Base-by-base conservation (phyloP, 495 filamentous ascomycete species). In the Talaromyces liani region DNA sequence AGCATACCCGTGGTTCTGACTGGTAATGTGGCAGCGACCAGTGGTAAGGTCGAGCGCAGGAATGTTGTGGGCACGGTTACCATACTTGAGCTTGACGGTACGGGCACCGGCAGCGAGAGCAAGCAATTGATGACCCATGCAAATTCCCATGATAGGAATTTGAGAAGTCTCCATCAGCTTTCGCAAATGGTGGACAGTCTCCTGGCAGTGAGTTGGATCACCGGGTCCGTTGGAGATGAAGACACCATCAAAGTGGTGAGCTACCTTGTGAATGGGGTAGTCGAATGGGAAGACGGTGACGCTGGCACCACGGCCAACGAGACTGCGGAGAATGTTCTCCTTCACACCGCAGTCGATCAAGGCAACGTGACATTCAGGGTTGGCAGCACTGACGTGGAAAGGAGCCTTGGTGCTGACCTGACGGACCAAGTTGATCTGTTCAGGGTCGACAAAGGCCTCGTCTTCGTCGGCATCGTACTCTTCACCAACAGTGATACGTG, bases 391-490 rank as follows among this genome's bases (percentile, higher is more conserved):
- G 64, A 97, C 88, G 71, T 97, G 93, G 82, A 98, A 98, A 10
- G 94, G 95, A 62, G 91, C 87, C 82, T 98, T 98, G 73, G 94
- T 98, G 81, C 90, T 94, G 66, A 98, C 94, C 64, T 89, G 87
- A 73, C 91, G 90, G 65, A 98, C 94, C 61, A 98, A 78, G 78
- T 98, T 96, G 79, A 97, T 97, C 75, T 91, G 88, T 71, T 93
- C 93, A 5, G 94, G 94, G 71, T 98, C 94, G 70, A 92, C 80
- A 73, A 90, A 98, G 58, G 93, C 91, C 80, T 97, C 95, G 68
- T 98, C 94, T 79, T 98, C 92, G 70, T 97, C 94, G 64, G 92
- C 92, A 78, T 98, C 94, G 73, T 98, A 98, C 78, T 97, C 92
- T 75, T 97, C 93, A 68, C 94, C 94, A 67, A 97, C 88, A 5